These are phyloP conservation scores for Ustilago loliicola DNA, from an alignment of 1,284 basidiomycete species.

Conservation along the genomic window DNA sequence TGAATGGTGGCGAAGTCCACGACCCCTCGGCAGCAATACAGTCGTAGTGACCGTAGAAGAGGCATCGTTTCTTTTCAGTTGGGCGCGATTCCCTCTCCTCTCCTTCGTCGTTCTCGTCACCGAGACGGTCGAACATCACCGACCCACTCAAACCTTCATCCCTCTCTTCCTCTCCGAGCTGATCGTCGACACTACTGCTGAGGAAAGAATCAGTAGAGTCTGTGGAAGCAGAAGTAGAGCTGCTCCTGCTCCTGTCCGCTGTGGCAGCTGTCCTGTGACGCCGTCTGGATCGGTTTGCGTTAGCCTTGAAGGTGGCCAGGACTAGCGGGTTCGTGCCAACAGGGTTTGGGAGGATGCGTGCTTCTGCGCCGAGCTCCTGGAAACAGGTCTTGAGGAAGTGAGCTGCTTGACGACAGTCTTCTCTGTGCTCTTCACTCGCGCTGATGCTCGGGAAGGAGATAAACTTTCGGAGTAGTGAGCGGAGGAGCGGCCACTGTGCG, in stretches of 20 bases:
- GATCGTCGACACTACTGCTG: slow-evolving; percentile 7
- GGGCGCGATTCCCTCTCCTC: slow-evolving; percentile 18
- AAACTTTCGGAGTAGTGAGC: slow-evolving; percentile 83
- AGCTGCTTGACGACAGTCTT: slow-evolving; percentile 75
- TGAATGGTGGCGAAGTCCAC: slow-evolving; percentile 92
- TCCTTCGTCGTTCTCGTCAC: neutral
- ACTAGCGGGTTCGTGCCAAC: slow-evolving; percentile 62
- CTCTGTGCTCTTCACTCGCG: slow-evolving; percentile 77
- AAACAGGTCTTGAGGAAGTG: slow-evolving; percentile 63
- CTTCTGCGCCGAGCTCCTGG: slow-evolving; percentile 61
- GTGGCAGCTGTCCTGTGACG: slow-evolving; percentile 17
- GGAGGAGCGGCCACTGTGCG: slow-evolving; percentile 71
- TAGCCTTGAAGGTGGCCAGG: slow-evolving; percentile 61
- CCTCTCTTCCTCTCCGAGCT: slow-evolving; percentile 12
- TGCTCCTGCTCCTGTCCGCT: slow-evolving; percentile 27
- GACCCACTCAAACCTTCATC: slow-evolving; percentile 34
- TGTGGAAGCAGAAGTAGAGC: slow-evolving; percentile 23
- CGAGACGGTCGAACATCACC: slow-evolving; percentile 43
- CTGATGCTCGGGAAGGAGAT: slow-evolving; percentile 89
- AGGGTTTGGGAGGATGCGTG: slow-evolving; percentile 54
- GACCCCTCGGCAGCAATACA: slow-evolving; percentile 58
- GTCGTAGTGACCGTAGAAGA: slow-evolving; percentile 69
- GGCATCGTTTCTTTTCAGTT: slow-evolving; percentile 39
- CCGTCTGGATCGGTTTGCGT: slow-evolving; percentile 29
- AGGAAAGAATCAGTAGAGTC: slow-evolving; percentile 27